Conservation (phyloP, 495 filamentous ascomycete species). For the Tuber calosporum region DNA sequence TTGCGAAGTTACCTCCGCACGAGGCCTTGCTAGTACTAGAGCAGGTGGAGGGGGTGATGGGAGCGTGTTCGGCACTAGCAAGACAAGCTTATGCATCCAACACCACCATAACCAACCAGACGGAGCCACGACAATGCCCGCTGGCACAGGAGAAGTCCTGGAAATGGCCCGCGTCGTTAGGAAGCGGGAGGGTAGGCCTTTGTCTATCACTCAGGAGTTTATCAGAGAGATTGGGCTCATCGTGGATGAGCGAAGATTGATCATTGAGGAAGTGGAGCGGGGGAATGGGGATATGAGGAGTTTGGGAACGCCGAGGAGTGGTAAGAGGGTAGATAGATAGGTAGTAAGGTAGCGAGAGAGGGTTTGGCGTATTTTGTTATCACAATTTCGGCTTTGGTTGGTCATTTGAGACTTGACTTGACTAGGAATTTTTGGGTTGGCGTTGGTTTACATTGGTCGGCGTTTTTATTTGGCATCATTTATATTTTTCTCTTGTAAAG, state of each 20-base stretch:
- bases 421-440: neutral
- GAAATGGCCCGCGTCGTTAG: neutral
- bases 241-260: neutral
- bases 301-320: neutral
- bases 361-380: neutral
- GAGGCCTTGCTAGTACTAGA: neutral
- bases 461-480: neutral
- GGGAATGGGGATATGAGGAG: neutral
- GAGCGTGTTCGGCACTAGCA: neutral
- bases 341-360: neutral
- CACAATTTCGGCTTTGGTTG: neutral
- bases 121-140: neutral
- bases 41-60: neutral
- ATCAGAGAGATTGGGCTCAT: slow-evolving; percentile 1
- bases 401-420: neutral
- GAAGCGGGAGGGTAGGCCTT: neutral
- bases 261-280: neutral
- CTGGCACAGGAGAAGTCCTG: neutral
- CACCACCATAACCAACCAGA: neutral
- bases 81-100: neutral
- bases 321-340: neutral
- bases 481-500: neutral
- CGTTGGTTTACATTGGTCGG: neutral
- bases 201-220: neutral
- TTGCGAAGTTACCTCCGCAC: neutral